Base-by-base conservation (phyloP, 2,329 filamentous ascomycete species). In the Nigrograna mackinnonii region DNA sequence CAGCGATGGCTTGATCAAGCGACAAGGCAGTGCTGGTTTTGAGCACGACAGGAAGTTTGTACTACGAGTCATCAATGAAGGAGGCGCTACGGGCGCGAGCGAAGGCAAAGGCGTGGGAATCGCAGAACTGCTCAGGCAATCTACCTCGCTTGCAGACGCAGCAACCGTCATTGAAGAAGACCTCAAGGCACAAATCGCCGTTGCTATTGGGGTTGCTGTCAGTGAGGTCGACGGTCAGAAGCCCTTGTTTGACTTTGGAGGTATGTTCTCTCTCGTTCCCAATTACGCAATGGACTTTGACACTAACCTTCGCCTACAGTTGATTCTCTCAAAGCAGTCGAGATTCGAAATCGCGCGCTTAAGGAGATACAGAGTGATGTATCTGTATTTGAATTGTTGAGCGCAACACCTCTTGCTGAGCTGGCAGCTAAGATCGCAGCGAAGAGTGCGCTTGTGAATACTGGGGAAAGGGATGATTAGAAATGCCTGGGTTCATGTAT, bases 161-260 rank as follows among this genome's bases (percentile, higher is more conserved):
- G 17, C 35, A 22, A 24, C 35, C 16, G 19, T 24, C 7, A 24
- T 37, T 13, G 35, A 37, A 22, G 35, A 37, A 9, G 21, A 37
- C 16, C 17, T 37, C 18, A 37, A 37, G 19, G 35, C 35, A 9
- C 35, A 37, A 19, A 37, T 37, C 16, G 12, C 35, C n/a, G 18
- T 37, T 22, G 35, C 35, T 19, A 37, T 37, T 37, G 35, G 35
- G 7, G 35, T 37, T 37, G 35, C 17, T 6, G 35, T 37, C 9
- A 11, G 11, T 7, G 35, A 37, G 16, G 19, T 37, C 13, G 35
- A 37, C 17, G 35, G 35, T 6, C 35, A 37, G 19, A 37, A 37
- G 35, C 35, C 35, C 7, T 22, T 37, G 35, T 37, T 37, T 22
- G 35, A 37, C 22, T 37, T 37, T 22, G 35, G 35, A 22, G 35